phyloP scores from a whole-genome alignment of 1,284 basidiomycete species.

The Porogramme epimiltina region DNA sequence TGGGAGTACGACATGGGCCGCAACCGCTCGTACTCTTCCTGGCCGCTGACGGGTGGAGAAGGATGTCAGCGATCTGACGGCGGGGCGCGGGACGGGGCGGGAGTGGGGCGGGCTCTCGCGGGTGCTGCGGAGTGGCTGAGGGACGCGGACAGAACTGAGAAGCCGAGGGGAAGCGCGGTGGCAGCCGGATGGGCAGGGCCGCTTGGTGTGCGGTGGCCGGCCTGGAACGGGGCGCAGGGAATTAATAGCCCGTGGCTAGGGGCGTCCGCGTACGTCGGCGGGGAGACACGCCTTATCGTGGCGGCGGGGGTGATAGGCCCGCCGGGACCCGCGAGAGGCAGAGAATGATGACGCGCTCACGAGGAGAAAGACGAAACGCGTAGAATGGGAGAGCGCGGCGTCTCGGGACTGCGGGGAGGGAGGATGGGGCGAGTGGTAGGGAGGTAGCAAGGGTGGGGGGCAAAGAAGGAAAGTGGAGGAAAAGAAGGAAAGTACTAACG shows the following conservation, averaged over 20 bases:
- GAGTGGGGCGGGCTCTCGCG: no score
- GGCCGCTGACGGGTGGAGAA: constrained; percentile 8
- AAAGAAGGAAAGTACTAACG: constrained; percentile 58
- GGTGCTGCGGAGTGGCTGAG: no score
- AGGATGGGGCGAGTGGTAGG: no score
- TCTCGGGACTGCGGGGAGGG: no score
- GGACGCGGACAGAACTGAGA: no score
- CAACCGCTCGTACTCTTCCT: constrained; percentile 55
- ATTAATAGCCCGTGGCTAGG: background rate
- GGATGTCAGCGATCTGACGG: no score
- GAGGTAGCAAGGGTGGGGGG: no score
- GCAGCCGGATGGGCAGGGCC: background rate
- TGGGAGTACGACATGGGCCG: constrained; percentile 97
- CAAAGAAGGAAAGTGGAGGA: background rate
- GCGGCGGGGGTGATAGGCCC: background rate
- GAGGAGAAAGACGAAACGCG: background rate
- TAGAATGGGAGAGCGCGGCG: background rate
- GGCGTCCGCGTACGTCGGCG: background rate
- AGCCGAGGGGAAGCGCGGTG: background rate
- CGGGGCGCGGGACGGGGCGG: no score
- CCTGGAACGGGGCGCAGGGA: no score
- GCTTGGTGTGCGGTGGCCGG: background rate
- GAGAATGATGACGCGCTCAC: no score
- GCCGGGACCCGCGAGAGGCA: no score
- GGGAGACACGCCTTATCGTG: no score